A percentile compares a stretch with the other conserved stretches of the same genome.
Conservation (phyloP, 495 filamentous ascomycete species). For the Penicillium mononematosum region DNA sequence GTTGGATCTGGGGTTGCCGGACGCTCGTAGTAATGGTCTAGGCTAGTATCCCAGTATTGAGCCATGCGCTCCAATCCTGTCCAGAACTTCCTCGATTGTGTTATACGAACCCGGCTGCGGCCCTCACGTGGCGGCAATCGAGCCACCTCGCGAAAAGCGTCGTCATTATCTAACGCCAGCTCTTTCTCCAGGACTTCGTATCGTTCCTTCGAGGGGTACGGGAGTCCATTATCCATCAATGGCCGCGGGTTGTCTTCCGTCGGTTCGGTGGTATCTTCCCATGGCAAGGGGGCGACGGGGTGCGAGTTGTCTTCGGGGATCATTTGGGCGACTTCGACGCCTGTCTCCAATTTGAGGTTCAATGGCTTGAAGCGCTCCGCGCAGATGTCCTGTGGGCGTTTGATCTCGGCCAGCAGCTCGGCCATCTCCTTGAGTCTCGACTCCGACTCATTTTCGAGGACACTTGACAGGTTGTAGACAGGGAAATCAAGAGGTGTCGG, state of each 20-base stretch:
- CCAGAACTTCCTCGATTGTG: conserved; percentile 62
- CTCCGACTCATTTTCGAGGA: conserved; percentile 25
- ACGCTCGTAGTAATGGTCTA: conserved; percentile 54
- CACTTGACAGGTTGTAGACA: conserved; percentile 35
- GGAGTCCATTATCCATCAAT: conserved; percentile 51
- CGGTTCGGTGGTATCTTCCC: conserved; percentile 34
- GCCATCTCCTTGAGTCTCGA: conserved; percentile 38
- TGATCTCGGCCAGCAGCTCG: conserved; percentile 46
- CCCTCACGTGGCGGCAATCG: conserved; percentile 43
- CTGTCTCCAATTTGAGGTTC: conserved; percentile 48
- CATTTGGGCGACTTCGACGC: conserved; percentile 45
- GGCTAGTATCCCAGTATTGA: conserved; percentile 63
- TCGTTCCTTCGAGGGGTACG: conserved; percentile 46
- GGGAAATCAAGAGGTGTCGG: conserved; percentile 54
- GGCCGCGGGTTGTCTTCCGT: conserved; percentile 27
- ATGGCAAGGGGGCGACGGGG: conserved; percentile 48
- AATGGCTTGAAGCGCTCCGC: conserved; percentile 50
- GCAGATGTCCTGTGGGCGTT: conserved; percentile 53
- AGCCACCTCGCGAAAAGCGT: conserved; percentile 52
- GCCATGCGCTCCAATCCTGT: conserved; percentile 55
- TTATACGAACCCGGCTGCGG: conserved; percentile 45
- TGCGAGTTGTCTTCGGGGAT: conserved; percentile 40
- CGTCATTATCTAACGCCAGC: conserved; percentile 55
- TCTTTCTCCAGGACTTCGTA: conserved; percentile 52
- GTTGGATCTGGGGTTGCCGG: conserved; percentile 31